Base-by-base conservation (phyloP, 106 monocot species). In the Allium cepa region DNA sequence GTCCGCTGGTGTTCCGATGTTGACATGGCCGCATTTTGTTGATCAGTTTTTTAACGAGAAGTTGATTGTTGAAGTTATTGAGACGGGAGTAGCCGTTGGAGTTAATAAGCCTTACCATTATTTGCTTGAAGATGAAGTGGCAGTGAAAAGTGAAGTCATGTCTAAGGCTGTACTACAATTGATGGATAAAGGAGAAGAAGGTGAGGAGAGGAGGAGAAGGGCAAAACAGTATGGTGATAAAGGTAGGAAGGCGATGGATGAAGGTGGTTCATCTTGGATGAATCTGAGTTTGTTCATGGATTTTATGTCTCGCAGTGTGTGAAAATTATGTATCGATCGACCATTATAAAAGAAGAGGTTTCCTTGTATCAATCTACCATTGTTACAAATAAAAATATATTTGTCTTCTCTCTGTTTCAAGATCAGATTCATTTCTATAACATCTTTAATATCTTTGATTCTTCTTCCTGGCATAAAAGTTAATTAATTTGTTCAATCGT, bases 21-120 rank as follows among this genome's bases (percentile, higher is more conserved):
- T 67, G 27, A 67, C 67, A 26, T 67, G 67, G 67, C 52, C 67
- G 10, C 50, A 67, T 14, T 67, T 52, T 52, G 22, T 6, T 12
- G 67, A 67, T 3, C 67, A 67, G 17, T 67, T 67, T 26, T 14
- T 67, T 18, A 67, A 67, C 1, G 67, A 67, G 67, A 67, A 67
- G 15, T 17, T 67, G 12, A 27, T 67, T 7, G 67, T 67, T 22
- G 67, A 67, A 67, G 52, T 67, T 26, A 7, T 67, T 11, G 26
- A 7, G 53, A 67, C 49, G 13, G 67, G 67, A 12, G 26, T 67
- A 26, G 1, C 67, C 1, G 11, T 67, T 17, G 67, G 67, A 52
- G 67, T 67, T 22, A 26, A 67, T 14, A 26, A 17, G 50, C 4
- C 67, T 11, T 26, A 50, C 0, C 12, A 17, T 13, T 67, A 52